A percentile compares a stretch with the other conserved stretches of the same genome.
Evolutionary conservation across 306 rosid genomes (phyloP).

Genomic region (Gillenia trifoliata): DNA sequence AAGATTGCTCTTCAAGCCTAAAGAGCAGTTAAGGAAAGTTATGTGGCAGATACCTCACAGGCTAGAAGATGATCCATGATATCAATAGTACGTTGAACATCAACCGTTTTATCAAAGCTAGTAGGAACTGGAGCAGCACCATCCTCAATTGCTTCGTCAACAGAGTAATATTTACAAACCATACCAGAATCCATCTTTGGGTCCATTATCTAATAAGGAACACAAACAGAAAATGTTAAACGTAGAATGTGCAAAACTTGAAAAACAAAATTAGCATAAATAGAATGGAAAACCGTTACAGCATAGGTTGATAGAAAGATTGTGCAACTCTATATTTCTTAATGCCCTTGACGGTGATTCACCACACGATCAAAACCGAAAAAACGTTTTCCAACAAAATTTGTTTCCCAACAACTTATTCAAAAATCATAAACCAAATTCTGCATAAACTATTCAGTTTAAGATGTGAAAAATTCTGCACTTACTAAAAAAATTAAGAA

Average conservation of each 20-base stretch:
- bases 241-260: not conserved
- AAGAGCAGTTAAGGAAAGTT: constrained; percentile 9
- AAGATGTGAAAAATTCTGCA: not conserved
- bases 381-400: not conserved
- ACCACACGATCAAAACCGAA: not conserved
- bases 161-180: constrained; percentile 70
- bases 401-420: not conserved
- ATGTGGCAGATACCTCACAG: constrained; percentile 64
- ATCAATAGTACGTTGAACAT: constrained; percentile 69
- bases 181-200: constrained; percentile 99
- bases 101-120: constrained; percentile 61
- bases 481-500: not conserved
- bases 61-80: constrained; percentile 93
- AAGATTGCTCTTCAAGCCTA: not conserved
- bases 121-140: constrained; percentile 97
- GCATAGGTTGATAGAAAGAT: not conserved
- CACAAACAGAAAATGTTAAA: not conserved
- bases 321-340: not conserved
- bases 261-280: not conserved
- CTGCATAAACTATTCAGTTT: not conserved
- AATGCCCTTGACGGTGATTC: not conserved
- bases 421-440: not conserved
- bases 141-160: constrained; percentile 89
- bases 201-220: constrained; percentile 79
- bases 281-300: constrained; percentile 5